phyloP scores from a whole-genome alignment of 306 rosid genomes.

The Hippophae tibetana region DNA sequence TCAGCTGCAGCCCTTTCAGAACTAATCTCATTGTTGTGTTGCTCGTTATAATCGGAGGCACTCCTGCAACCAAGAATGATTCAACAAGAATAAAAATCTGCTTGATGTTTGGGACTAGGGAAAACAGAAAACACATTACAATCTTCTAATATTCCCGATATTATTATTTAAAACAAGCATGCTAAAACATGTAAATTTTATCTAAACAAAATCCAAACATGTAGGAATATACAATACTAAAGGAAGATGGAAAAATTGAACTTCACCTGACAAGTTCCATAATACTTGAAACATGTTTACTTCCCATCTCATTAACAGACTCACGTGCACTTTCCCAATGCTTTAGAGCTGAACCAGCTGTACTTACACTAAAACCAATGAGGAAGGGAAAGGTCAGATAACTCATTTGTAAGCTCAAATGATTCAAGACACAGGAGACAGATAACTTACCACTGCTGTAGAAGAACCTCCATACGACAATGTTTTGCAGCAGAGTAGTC shows the following conservation, averaged over 20 bases:
- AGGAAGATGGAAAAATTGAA: conserved; percentile 3
- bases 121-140: background rate
- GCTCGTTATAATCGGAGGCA: conserved; percentile 48
- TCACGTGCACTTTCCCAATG: conserved; percentile 53
- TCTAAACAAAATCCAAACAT: background rate
- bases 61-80: conserved; percentile 33
- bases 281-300: conserved; percentile 43
- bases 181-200: background rate
- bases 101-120: no score
- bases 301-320: conserved; percentile 54
- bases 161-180: background rate
- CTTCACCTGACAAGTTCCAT: conserved; percentile 61
- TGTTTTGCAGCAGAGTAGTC: conserved; percentile 85
- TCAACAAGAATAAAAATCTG: background rate
- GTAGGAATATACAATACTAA: background rate
- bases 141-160: background rate
- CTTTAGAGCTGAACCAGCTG: conserved; percentile 46
- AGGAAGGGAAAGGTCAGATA: conserved; percentile 3
- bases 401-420: background rate
- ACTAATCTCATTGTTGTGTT: conserved; percentile 57
- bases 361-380: conserved; percentile 32
- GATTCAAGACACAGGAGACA: background rate
- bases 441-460: conserved; percentile 56
- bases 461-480: conserved; percentile 74
- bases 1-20: conserved; percentile 53